Base-by-base conservation (phyloP, 2,329 filamentous ascomycete genomes). In the Mycosphaerella sp. region DNA sequence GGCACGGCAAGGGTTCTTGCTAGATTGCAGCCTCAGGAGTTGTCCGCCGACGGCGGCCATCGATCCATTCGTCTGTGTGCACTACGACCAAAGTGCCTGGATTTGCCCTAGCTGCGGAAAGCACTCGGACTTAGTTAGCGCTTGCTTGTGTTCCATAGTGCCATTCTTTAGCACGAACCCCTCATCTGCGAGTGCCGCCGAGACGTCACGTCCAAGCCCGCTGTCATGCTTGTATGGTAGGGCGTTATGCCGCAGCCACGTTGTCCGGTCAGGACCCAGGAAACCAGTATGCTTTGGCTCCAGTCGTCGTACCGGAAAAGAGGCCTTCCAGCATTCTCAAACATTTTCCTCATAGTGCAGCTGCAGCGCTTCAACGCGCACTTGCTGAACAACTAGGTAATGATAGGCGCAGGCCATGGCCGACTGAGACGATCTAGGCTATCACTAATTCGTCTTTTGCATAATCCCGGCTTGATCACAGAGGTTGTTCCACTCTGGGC, bases 301-400 rank as follows among this genome's bases (percentile, higher is more conserved):
- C 63, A 62, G 46, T 63, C 60, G 6, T 57, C 51, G 14, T 53
- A 40, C 61, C 62, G 59, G 50, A 59, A 63, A 6, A 62, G 48
- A 10, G 63, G 63, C 21, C 62, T 55, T 17, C 63, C 63, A 65
- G 45, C 57, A 60, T 41, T 65, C 63, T 44, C 61, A 65, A 11
- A 55, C 45, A 51, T 62, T 64, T 48, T 52, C 42, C 26, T 59
- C 39, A 39, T 65, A 64, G 57, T 64, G 64, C 36, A 64, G 50
- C 21, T 58, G 55, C 23, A 64, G 48, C 7, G 61, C 57, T 53
- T 65, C 62, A 21, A 48, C 47, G 17, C 59, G 59, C 8, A 58
- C 44, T 51, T 59, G 59, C 31, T 53, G 56, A 31, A 53, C 64
- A 8, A 57, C 58, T 31, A 17, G 14, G 49, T 44, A 9, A 61